Evolutionary conservation across 305 asterid genomes (phyloP), one percentile per base, ranked within the genome.

Genomic region (Fraxinus velutina): DNA sequence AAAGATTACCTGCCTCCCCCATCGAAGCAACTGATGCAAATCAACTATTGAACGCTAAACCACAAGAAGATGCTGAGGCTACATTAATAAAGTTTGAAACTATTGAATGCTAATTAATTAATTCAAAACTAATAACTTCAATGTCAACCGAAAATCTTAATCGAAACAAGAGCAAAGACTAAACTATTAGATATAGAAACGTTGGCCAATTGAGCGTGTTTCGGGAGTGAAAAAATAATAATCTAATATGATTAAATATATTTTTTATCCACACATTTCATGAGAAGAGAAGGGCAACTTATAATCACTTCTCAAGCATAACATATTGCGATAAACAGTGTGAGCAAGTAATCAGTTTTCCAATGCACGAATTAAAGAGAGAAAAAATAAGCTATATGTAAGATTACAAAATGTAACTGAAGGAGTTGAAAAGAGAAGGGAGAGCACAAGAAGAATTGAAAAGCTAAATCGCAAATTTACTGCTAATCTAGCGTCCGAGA

Each of bases 401-500:
- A 33, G n/a, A 62, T 76, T 80, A 78, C 78, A 81, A 83, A 73
- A 86, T 77, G 64, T 68, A 37, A 79, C 73, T 44, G 17, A 6
- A 34, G 71, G 5, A 2, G 39, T 12, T 21, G 8, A 47, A 24
- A 19, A 13, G 68, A 39, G 15, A 79, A 17, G 7, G 21, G 76
- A 72, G 76, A 50, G 71, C 78, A 79, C 60, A 27, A 52, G 33
- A 27, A 64, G 33, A 84, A 27, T 30, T 66, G 75, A 68, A 81
- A 44, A 79, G 50, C 87, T 88, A 86, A 76, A 76, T 42, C 71
- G 72, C 77, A 80, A 81, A 42, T 44, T 80, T 73, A 81, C 80
- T 78, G 83, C 85, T 85, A 81, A 75, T 60, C 68, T 68, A 57
- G 78, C 81, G 72, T 70, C 85, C 73, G 4, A 70, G 39, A 64